These are phyloP conservation scores for Aspergillus candidus DNA, from an alignment of 2,329 filamentous ascomycete species.

Conservation along the genomic window DNA sequence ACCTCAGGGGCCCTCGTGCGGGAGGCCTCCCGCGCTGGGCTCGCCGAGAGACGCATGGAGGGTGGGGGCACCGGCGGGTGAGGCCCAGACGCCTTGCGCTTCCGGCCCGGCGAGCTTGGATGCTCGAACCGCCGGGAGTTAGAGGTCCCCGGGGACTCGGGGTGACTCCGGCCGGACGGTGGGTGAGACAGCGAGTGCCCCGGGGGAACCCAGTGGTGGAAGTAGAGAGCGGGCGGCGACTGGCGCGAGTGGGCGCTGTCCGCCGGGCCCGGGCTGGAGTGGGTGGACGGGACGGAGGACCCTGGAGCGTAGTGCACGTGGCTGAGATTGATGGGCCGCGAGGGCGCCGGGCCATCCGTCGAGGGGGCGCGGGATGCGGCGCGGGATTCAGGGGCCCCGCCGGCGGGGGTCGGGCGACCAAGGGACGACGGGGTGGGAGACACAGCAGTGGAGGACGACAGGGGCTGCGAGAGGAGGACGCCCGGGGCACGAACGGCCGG, in stretches of 20 bases:
- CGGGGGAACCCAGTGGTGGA: conserved; percentile 89
- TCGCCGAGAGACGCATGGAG: conserved; percentile 44
- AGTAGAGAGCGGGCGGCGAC: conserved; percentile 72
- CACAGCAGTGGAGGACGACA: conserved; percentile 10
- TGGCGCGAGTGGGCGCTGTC: conserved; percentile 53
- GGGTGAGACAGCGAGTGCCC: conserved; percentile 63
- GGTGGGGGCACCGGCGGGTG: conserved; percentile 49
- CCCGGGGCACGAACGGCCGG: conserved; percentile 12
- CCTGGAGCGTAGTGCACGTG: conserved; percentile 24
- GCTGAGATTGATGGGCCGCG: conserved; percentile 24
- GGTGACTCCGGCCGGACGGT: conserved; percentile 65
- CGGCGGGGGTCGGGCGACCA: conserved; percentile 12
- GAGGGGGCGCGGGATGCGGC: too few relatives aligned
- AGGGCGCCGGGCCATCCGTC: conserved; percentile 7
- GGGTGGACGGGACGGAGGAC: conserved; percentile 44
- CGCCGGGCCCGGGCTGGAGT: conserved; percentile 46
- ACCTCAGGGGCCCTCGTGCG: neutral
- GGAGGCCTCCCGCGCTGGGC: neutral
- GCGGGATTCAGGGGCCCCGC: conserved; percentile 13
- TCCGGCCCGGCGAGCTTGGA: conserved; percentile 68
- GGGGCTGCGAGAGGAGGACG: conserved; percentile 20
- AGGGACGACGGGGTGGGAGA: conserved; percentile 12
- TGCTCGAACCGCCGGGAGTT: conserved; percentile 51
- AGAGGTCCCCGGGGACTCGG: conserved; percentile 41
- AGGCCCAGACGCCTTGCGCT: conserved; percentile 65